Evolutionary conservation across 148 eudicot species (phyloP), one percentile per base, ranked within the genome.

Genomic region (Dysphania ambrosioides): DNA sequence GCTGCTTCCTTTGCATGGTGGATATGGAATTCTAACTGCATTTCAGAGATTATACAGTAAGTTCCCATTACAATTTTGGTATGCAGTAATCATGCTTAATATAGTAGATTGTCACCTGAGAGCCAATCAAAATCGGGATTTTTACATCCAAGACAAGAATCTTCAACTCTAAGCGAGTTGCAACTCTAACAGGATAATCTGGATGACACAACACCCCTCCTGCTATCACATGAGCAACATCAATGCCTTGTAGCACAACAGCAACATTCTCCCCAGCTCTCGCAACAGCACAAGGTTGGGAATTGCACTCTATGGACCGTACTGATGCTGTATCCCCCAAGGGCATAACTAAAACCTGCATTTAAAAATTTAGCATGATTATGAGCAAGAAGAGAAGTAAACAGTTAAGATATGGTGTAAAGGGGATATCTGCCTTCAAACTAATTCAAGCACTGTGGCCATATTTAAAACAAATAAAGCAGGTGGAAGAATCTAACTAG

Each of bases 141-240:
- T 87, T 72, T 64, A 81, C 80, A 66, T 95, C 97, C 83, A 95
- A 81, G 60, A 87, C 84, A 44, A 95, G 87, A 83, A 95, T 79
- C 82, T 92, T 95, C 51, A 95, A 82, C 82, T 92, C 97, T 82
- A 95, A 85, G 74, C 70, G 89, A 60, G 87, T 84, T 61, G 97
- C 83, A 65, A 90, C 87, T 79, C 83, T 77, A 57, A 95, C 88
- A 10, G 99, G 97, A 86, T 79, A 95, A 83, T 92, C 92, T 6
- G 97, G 99, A 79, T 95, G 99, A 70, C 99, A 95, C 59, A 95
- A 73, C 61, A 92, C 97, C 68, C 94, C 92, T 4, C 99, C 99
- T 31, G 97, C 91, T 72, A 79, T 83, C 67, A 92, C 90, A 35
- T 79, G 83, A 63, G 73, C 84, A 69, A 55, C 77, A 72, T 95